These are phyloP conservation scores for Lathyrus oleraceus DNA, from an alignment of 306 rosid species.

Conservation along the genomic window DNA sequence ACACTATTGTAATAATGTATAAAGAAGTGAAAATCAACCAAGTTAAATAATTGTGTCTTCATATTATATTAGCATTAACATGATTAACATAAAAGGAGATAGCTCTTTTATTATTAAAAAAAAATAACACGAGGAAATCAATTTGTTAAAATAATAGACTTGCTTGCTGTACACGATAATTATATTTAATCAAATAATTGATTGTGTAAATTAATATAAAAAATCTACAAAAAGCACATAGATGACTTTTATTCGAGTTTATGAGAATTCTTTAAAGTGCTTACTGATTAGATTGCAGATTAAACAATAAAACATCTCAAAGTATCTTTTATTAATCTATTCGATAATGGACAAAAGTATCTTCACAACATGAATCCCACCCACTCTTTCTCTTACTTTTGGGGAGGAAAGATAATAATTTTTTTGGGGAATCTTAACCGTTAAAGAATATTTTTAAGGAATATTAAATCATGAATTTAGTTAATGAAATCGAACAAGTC, in stretches of 20 bases:
- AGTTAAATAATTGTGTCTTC: not conserved
- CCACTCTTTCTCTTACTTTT: constrained; percentile 4
- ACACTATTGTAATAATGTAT: too few species aligned
- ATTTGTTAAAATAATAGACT: not conserved
- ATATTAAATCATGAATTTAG: not conserved
- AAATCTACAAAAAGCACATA: constrained; percentile 1
- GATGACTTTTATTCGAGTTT: constrained; percentile 20
- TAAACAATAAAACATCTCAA: constrained; percentile 1
- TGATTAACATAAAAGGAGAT: too few species aligned
- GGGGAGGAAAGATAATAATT: not conserved
- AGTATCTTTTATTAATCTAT: constrained; percentile 18
- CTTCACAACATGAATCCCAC: constrained; percentile 20
- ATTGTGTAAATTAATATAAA: not conserved
- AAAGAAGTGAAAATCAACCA: too few species aligned
- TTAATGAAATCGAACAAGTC: not conserved
- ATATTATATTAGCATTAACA: too few species aligned
- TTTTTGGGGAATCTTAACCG: constrained; percentile 8
- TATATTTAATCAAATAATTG: not conserved
- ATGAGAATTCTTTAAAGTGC: not conserved
- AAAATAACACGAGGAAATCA: too few species aligned
- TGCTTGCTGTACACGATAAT: not conserved
- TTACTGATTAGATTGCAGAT: not conserved
- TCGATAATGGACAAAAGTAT: constrained; percentile 27
- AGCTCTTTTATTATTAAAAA: too few species aligned
- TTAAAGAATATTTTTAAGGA: not conserved